Evolutionary conservation across 441 rosid genomes (phyloP), one percentile per base, ranked within the genome.

Genomic region (Pelargonium australe): DNA sequence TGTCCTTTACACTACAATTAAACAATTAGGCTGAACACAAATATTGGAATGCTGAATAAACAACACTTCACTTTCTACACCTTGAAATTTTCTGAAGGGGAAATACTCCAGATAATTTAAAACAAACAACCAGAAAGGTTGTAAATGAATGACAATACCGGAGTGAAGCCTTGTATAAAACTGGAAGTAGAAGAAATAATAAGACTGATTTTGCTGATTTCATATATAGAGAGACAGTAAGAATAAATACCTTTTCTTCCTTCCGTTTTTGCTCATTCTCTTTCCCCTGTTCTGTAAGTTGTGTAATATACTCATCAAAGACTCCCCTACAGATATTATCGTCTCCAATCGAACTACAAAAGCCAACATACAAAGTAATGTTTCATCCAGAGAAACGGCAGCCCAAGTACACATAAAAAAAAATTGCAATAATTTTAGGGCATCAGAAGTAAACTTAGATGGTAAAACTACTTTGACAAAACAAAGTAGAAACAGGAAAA

Each of bases 291-390:
- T 86, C 94, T 76, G 80, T 81, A 68, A 88, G 84, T 67, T 82
- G 80, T 37, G 71, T 71, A 16, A 82, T 65, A 12, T 84, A 82
- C 70, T 86, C 87, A 61, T 85, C 85, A 58, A 84, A 86, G 64
- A 81, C 80, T 63, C 68, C 84, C 82, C 69, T 80, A 73, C 86
- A 78, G 65, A 81, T 74, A 78, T 69, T 76, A 72, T 88, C 94
- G 17, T 88, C 88, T 65, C 85, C 85, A 23, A 86, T 79, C 28
- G 83, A 67, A 79, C 91, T 88, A 72, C 74, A 82, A 17, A 77
- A 68, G 67, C 19, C 58, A 55, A 55, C 61, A 58, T 7, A 57
- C 8, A 4, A 58, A 19, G 31, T 58, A 25, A 12, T 13, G 62
- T 68, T 40, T 67, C n/a, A 63, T 5, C 20, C 40, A 53, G 5